Conservation (phyloP, 495 filamentous ascomycete genomes). For the Penicillium flavigenum region DNA sequence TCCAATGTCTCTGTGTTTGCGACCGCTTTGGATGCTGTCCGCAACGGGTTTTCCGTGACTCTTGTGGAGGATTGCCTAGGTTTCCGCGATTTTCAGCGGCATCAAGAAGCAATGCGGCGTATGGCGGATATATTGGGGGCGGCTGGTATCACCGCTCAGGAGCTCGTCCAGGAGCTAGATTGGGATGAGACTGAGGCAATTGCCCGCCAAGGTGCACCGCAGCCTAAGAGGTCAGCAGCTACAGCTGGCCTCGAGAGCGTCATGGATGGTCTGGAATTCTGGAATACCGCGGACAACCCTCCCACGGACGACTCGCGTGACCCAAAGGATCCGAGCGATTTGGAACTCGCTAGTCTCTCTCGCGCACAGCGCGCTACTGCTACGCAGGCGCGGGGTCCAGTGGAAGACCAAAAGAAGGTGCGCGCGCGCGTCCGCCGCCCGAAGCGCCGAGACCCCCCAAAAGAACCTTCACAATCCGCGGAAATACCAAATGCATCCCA, state of each 20-base stretch:
- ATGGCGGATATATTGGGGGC: conserved; percentile 77
- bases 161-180: conserved; percentile 57
- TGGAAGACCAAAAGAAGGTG: conserved; percentile 25
- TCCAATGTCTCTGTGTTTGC: conserved; percentile 90
- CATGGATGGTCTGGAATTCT: conserved; percentile 39
- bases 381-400: conserved; percentile 7
- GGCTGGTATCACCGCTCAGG: conserved; percentile 56
- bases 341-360: conserved; percentile 24
- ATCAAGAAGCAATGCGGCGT: conserved; percentile 72
- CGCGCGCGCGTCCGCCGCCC: conserved; percentile 35
- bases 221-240: conserved; percentile 19
- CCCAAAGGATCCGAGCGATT: conserved; percentile 22
- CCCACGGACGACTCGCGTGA: conserved; percentile 21
- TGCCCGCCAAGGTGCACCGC: conserved; percentile 26
- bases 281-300: conserved; percentile 13
- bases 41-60: conserved; percentile 80
- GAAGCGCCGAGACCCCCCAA: conserved; percentile 31
- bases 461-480: conserved; percentile 16
- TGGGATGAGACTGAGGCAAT: conserved; percentile 47
- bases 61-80: conserved; percentile 89
- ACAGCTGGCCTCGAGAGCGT: conserved; percentile 40
- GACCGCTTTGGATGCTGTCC: conserved; percentile 86
- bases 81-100: conserved; percentile 68
- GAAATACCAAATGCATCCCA: conserved; percentile 30
- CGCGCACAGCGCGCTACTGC: conserved; percentile 17